Conservation (phyloP, 805 yeast genomes). For the Metschnikowia picachoensis region DNA sequence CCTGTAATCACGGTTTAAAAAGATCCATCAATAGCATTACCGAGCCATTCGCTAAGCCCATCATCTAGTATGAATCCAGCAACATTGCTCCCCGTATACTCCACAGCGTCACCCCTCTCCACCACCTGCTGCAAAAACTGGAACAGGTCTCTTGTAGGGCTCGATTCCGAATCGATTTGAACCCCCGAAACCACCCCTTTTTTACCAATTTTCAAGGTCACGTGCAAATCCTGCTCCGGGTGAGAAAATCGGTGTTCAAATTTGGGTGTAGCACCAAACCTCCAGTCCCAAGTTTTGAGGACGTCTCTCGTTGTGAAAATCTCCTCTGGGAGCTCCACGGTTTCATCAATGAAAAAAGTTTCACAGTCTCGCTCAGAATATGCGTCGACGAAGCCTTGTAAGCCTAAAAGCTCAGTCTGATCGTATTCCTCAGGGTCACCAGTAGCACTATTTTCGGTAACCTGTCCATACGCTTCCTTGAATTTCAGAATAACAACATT, state of each 20-base stretch:
- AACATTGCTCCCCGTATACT: constrained; percentile 41
- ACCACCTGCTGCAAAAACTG: constrained; percentile 29
- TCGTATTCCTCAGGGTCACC: constrained; percentile 13
- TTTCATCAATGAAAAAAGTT: constrained; percentile 22
- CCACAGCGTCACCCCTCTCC: constrained; percentile 23
- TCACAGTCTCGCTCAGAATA: constrained; percentile 5
- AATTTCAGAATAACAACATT: constrained; percentile 42
- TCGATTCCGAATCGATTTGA: not conserved
- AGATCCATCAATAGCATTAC: constrained; percentile 44
- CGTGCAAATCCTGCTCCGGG: constrained; percentile 26
- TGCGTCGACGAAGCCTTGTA: constrained; percentile 28
- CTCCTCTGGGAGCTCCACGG: constrained; percentile 34
- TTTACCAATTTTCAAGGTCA: constrained; percentile 48
- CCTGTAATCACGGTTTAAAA: constrained; percentile 10
- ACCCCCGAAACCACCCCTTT: constrained; percentile 20
- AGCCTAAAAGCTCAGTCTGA: constrained; percentile 32
- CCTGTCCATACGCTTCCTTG: constrained; percentile 24
- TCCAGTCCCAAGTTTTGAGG: constrained; percentile 67
- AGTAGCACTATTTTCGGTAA: not conserved
- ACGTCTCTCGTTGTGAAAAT: constrained; percentile 37
- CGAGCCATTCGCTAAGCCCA: constrained; percentile 43
- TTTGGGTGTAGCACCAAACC: constrained; percentile 69
- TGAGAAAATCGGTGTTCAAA: constrained; percentile 52
- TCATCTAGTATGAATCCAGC: constrained; percentile 46
- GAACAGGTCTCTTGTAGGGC: constrained; percentile 21